Percentiles rank a stretch among this genome's conserved stretches.
Evolutionary conservation across 129 eudicot species (phyloP).

Genomic region (Flaveria linearis): DNA sequence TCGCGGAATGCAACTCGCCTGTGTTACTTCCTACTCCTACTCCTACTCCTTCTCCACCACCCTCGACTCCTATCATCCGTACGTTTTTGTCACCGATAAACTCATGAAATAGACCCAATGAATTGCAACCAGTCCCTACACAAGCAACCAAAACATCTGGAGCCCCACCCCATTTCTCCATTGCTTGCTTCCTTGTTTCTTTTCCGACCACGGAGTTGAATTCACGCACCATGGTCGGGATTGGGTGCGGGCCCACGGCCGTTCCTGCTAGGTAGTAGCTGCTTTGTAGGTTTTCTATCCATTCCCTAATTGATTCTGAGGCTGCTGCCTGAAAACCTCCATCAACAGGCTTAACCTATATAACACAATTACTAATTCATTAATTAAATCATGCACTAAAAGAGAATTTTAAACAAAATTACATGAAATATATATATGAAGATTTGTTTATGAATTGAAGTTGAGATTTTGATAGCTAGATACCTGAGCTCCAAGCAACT

Average conservation of each 20-base stretch:
- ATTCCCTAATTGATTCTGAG: constrained; percentile 58
- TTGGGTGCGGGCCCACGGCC: constrained; percentile 72
- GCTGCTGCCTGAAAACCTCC: constrained; percentile 59
- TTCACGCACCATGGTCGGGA: constrained; percentile 69
- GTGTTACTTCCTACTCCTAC: constrained; percentile 17
- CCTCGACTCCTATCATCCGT: constrained; percentile 67
- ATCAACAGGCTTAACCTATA: constrained; percentile 43
- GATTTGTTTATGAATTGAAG: too few relatives aligned
- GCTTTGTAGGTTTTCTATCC: constrained; percentile 51
- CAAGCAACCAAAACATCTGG: constrained; percentile 76
- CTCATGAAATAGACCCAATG: constrained; percentile 68
- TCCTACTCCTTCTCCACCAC: constrained; percentile 34
- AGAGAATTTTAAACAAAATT: too few relatives aligned
- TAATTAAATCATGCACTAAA: too few relatives aligned
- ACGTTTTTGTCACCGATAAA: constrained; percentile 57
- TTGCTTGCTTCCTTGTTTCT: constrained; percentile 69
- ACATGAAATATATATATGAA: too few relatives aligned
- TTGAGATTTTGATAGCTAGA: too few relatives aligned
- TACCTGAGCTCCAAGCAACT: constrained; percentile 54
- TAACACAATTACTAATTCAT: neutral
- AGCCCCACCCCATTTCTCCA: constrained; percentile 77
- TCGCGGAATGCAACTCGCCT: constrained; percentile 52
- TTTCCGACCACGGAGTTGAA: constrained; percentile 75
- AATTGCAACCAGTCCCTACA: constrained; percentile 78
- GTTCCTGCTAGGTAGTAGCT: constrained; percentile 53